These are phyloP conservation scores for Colletotrichum viniferum DNA, from an alignment of 2,329 filamentous ascomycete genomes.

Conservation along the genomic window DNA sequence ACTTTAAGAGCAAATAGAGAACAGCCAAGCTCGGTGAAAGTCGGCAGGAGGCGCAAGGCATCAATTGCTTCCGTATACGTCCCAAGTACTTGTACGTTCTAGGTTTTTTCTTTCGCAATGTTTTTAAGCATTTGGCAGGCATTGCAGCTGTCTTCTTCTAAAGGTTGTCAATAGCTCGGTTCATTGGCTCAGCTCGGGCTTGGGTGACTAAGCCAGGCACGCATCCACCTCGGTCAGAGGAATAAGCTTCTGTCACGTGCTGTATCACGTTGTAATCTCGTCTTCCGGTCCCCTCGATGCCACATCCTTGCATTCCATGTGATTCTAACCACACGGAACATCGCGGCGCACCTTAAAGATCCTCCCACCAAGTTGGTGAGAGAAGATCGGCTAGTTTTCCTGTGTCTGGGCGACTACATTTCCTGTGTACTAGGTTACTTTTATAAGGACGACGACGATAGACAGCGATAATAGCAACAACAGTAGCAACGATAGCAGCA, in stretches of 20 bases:
- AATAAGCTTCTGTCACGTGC: neutral
- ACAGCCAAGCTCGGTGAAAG: neutral
- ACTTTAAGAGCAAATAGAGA: neutral
- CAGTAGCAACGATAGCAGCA: no score
- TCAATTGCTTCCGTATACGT: neutral
- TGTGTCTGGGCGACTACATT: no score
- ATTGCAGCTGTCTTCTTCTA: neutral
- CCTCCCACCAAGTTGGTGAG: neutral
- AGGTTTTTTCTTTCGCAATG: neutral
- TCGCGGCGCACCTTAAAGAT: neutral
- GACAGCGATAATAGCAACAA: no score
- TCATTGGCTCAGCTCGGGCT: neutral
- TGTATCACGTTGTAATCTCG: neutral
- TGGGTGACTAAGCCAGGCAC: neutral
- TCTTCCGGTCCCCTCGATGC: neutral
- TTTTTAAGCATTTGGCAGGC: neutral
- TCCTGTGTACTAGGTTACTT: no score
- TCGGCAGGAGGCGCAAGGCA: neutral
- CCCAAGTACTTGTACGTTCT: neutral
- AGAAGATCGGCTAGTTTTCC: no score
- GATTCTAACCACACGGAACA: neutral
- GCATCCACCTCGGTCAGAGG: neutral
- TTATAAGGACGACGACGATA: no score
- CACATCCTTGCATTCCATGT: constrained; percentile 16
- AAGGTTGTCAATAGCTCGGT: neutral